These are phyloP conservation scores for Wickerhamiella brachini DNA, from an alignment of 805 yeast genomes.

Conservation along the genomic window DNA sequence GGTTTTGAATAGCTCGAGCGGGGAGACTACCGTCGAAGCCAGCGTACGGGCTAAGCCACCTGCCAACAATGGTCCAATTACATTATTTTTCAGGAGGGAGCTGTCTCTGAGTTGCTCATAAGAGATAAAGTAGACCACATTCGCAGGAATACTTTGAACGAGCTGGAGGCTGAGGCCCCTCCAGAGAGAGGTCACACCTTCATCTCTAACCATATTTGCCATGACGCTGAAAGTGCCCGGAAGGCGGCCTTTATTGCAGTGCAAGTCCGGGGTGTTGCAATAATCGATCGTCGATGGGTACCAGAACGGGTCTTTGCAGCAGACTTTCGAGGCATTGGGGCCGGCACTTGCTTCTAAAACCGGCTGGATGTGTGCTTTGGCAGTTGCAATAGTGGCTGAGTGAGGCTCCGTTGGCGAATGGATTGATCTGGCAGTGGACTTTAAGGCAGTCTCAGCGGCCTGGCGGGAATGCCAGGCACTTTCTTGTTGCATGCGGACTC, in stretches of 20 bases:
- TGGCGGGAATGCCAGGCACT: conserved; percentile 11
- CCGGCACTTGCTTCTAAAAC: conserved; percentile 18
- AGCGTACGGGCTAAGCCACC: conserved; percentile 73
- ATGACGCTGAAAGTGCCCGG: conserved; percentile 54
- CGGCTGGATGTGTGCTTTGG: neutral
- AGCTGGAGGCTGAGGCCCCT: conserved; percentile 75
- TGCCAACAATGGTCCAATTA: conserved; percentile 62
- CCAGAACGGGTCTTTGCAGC: conserved; percentile 29
- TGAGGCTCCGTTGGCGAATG: neutral
- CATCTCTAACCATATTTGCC: conserved; percentile 46
- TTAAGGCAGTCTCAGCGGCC: neutral
- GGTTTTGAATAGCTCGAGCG: conserved; percentile 76
- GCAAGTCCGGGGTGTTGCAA: conserved; percentile 26
- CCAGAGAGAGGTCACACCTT: conserved; percentile 73
- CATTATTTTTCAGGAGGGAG: conserved; percentile 38
- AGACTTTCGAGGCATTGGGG: conserved; percentile 19
- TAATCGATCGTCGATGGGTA: conserved; percentile 25
- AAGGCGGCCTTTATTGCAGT: conserved; percentile 8
- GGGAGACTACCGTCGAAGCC: conserved; percentile 77
- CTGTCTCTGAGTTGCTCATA: conserved; percentile 73
- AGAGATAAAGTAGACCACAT: conserved; percentile 86
- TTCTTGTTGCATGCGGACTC: conserved; percentile 31
- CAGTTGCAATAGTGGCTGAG: neutral
- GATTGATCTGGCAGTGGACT: neutral
- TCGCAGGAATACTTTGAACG: conserved; percentile 79